Percentiles rank a stretch among this genome's conserved stretches.
These are phyloP conservation scores for Intubia oerlemansii DNA, from an alignment of 2,329 filamentous ascomycete genomes.

Conservation along the genomic window DNA sequence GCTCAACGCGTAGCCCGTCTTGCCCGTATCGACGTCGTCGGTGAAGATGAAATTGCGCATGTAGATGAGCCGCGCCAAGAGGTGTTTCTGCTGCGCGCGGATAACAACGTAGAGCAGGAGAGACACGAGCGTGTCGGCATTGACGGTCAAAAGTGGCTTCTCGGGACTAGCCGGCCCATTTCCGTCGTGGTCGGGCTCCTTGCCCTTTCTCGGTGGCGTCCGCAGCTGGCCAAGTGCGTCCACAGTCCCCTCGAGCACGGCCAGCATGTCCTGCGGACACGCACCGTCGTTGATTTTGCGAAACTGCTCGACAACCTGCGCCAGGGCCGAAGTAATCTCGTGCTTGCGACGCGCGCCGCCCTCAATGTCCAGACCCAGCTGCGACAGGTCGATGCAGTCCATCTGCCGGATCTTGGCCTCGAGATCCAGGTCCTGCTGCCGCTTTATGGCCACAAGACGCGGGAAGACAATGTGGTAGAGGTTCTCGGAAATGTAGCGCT, in stretches of 20 bases:
- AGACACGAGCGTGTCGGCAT: slow-evolving; percentile 85
- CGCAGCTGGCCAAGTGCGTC: slow-evolving; percentile 61
- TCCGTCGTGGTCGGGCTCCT: slow-evolving; percentile 5
- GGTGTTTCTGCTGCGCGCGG: slow-evolving; percentile 63
- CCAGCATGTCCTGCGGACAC: slow-evolving; percentile 78
- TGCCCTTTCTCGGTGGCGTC: no score
- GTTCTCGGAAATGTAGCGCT: slow-evolving; percentile 84
- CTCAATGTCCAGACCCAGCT: slow-evolving; percentile 74
- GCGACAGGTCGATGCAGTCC: slow-evolving; percentile 82
- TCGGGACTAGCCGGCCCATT: slow-evolving; percentile 14
- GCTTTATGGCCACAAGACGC: slow-evolving; percentile 54
- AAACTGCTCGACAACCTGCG: slow-evolving; percentile 69
- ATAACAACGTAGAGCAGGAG: slow-evolving; percentile 84
- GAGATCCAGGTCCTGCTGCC: slow-evolving; percentile 66
- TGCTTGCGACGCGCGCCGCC: slow-evolving; percentile 53
- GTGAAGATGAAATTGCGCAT: slow-evolving; percentile 97
- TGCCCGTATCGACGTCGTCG: slow-evolving; percentile 88
- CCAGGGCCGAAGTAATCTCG: slow-evolving; percentile 56
- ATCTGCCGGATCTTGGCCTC: slow-evolving; percentile 84
- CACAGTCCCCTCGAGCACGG: slow-evolving; percentile 55
- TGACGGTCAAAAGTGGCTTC: slow-evolving; percentile 37
- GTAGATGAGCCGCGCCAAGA: slow-evolving; percentile 79
- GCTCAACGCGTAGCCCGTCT: slow-evolving; percentile 88
- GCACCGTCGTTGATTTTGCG: slow-evolving; percentile 59
- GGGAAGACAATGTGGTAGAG: slow-evolving; percentile 82